phyloP scores from a whole-genome alignment of 139 green algal species.

The Chara braunii region DNA sequence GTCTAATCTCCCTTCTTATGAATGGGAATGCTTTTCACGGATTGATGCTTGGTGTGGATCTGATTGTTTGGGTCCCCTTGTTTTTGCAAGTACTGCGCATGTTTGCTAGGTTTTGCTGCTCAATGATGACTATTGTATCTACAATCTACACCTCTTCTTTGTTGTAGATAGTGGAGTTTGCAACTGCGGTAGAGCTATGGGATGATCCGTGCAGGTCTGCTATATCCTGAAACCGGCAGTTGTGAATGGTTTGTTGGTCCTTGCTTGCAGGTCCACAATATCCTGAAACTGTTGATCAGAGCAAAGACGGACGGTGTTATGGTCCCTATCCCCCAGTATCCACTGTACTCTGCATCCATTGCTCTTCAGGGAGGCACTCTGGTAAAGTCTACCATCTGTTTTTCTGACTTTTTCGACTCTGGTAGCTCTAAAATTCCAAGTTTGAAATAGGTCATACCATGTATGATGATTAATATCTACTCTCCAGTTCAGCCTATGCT shows the following conservation, averaged over 20 bases:
- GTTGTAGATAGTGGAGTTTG: not conserved
- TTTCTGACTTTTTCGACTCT: not conserved
- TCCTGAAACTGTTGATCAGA: slow-evolving; percentile 28
- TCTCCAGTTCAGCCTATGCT: too few species aligned
- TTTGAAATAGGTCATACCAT: too few species aligned
- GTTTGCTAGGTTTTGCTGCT: too few species aligned
- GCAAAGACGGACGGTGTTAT: slow-evolving; percentile 23
- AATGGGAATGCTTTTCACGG: too few species aligned
- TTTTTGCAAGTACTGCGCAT: too few species aligned
- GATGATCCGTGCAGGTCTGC: not conserved
- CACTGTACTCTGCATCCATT: slow-evolving; percentile 77
- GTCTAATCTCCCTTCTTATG: not conserved
- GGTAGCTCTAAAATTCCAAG: too few species aligned
- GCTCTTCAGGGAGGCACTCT: slow-evolving; percentile 75
- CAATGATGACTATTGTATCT: too few species aligned
- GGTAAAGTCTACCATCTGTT: slow-evolving; percentile 5
- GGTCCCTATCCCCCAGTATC: slow-evolving; percentile 79
- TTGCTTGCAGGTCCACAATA: slow-evolving; percentile 18
- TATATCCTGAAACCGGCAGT: not conserved
- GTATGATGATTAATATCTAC: too few species aligned
- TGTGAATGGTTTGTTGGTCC: not conserved
- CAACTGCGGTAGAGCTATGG: not conserved
- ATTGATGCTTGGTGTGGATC: too few species aligned
- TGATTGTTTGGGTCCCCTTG: too few species aligned
- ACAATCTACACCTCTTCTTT: too few species aligned